These are phyloP conservation scores for Tuber melanosporum DNA, from an alignment of 495 filamentous ascomycete species.

Conservation along the genomic window DNA sequence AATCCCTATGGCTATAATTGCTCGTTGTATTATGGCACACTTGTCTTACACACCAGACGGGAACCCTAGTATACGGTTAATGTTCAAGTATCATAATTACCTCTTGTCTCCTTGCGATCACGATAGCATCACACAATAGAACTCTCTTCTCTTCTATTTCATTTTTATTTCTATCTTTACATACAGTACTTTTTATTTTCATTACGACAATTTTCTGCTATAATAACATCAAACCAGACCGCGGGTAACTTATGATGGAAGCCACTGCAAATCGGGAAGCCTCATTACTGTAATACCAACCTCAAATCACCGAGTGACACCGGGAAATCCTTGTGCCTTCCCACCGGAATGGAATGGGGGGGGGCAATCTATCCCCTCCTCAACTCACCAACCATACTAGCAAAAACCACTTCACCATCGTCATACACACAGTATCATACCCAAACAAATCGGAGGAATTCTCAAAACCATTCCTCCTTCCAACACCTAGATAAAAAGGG, in stretches of 20 bases:
- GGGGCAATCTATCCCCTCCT: not conserved
- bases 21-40: not conserved
- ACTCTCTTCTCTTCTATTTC: not conserved
- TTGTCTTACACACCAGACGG: not conserved
- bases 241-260: not conserved
- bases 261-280: not conserved
- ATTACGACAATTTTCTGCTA: not conserved
- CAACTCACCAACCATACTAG: not conserved
- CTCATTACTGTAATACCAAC: not conserved
- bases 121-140: not conserved
- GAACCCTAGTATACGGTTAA: not conserved
- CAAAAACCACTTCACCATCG: not conserved
- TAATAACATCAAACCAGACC: not conserved
- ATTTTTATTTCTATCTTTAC: not conserved
- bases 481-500: not conserved
- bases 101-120: not conserved
- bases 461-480: not conserved
- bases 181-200: not conserved
- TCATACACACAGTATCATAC: not conserved
- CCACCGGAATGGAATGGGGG: not conserved
- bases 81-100: not conserved
- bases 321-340: not conserved
- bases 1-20: not conserved
- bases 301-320: not conserved
- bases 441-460: not conserved